Base-by-base conservation (phyloP, 495 filamentous ascomycete species). In the Neurospora sp. region DNA sequence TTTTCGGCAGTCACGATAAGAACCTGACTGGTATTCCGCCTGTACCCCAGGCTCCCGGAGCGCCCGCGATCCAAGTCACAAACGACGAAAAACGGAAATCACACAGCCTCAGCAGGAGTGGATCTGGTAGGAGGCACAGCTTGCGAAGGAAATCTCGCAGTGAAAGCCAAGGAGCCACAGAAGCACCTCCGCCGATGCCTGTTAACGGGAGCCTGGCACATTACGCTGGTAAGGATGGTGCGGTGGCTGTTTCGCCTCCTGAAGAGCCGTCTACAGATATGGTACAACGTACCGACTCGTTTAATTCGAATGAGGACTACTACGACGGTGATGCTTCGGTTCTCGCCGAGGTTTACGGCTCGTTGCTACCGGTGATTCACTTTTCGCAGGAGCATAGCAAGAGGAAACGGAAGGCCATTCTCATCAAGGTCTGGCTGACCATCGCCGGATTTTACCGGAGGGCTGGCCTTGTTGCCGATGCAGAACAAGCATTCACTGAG, bases 391-490 rank as follows among this genome's bases (percentile, higher is more conserved):
- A 83, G 0, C 84, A 88, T 74, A 77, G 80, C 53, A 84, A 87
- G 73, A 88, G 88, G 70, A 88, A 88, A 72, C 84, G 90, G 31
- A 85, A 86, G 41, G 85, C 85, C 6, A 80, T 91, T 75, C 85
- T 97, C 7, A 84, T 91, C n/a, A 89, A 89, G 70, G 89, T 97
- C 31, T 99, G 96, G 96, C 86, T 97, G 14, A 90, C 94, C 73
- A 94, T 97, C 68, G 90, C 93, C 3, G 90, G 90, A 0, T 88
- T 98, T 70, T 98, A 99, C 76, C 89, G 94, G 35, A 88, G 93
- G 65, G 93, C 94, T 12, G 89, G 85, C 2, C 88, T 94, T 79
- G 87, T 88, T 48, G 89, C 91, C 2, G 94, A 98, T 78, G 91
- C 92, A 1, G 85, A 86, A 48, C 91, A 89, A 69, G 93, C 96